A percentile compares a stretch with the other conserved stretches of the same genome.
Evolutionary conservation across 768 basidiomycete species (phyloP).

Genomic region (Kwoniella sp.): DNA sequence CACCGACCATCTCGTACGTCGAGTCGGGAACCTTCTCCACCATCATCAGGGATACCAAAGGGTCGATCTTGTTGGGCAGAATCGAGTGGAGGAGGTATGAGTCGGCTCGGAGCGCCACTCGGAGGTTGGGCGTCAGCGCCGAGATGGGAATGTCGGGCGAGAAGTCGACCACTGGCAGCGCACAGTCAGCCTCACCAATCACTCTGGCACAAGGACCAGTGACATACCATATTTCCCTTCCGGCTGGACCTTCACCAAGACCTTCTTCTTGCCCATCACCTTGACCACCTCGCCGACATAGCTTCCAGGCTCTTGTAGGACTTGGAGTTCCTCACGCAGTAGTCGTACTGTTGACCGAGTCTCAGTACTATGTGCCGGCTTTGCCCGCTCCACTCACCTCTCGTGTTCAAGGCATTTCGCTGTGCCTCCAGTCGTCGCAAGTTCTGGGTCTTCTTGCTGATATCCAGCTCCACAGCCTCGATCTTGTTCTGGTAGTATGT

Average conservation of each 20-base stretch:
- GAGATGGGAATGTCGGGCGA: constrained; percentile 79
- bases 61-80: constrained; percentile 94
- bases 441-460: constrained; percentile 96
- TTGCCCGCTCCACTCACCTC: too few relatives aligned
- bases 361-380: constrained; percentile 1
- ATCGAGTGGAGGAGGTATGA: constrained; percentile 96
- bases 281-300: constrained; percentile 98
- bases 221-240: constrained; percentile 97
- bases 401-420: constrained; percentile 90
- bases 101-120: constrained; percentile 92
- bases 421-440: constrained; percentile 91
- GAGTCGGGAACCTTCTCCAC: constrained; percentile 99
- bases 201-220: not conserved
- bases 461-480: constrained; percentile 82
- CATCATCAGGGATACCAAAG: constrained; percentile 98
- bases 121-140: constrained; percentile 74
- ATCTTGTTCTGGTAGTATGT: constrained; percentile 96
- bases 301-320: constrained; percentile 89
- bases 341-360: constrained; percentile 72
- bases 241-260: constrained; percentile 94
- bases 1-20: constrained; percentile 99
- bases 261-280: constrained; percentile 99
- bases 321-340: constrained; percentile 83
- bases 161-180: constrained; percentile 76
- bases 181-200: not conserved